phyloP scores from a whole-genome alignment of 108 stramenopile species.

The Pseudonitzschia delicatissima region DNA sequence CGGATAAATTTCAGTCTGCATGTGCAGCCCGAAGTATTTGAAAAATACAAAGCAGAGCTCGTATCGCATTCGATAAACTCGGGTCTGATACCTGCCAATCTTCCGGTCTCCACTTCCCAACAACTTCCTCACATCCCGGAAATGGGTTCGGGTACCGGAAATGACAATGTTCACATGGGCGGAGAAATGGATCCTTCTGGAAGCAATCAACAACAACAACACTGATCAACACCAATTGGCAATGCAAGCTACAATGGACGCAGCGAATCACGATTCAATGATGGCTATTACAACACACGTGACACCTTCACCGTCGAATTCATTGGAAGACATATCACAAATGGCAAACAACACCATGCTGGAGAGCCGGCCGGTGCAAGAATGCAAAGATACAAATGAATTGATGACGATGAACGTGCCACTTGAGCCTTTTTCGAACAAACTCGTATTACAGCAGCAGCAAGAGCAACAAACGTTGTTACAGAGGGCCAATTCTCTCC shows the following conservation, averaged over 20 bases:
- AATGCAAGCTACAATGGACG: not conserved
- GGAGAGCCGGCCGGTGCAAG: too few species aligned
- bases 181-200: not conserved
- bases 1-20: conserved; percentile 93
- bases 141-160: not conserved
- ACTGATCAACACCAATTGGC: not conserved
- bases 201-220: conserved; percentile 4
- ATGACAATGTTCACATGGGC: not conserved
- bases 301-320: conserved; percentile 1
- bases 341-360: not conserved
- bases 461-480: too few species aligned
- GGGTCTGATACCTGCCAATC: conserved; percentile 1
- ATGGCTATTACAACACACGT: not conserved
- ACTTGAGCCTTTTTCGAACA: too few species aligned
- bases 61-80: conserved; percentile 50
- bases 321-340: not conserved
- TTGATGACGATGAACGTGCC: too few species aligned
- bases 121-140: conserved; percentile 18
- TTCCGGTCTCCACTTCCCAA: conserved; percentile 9
- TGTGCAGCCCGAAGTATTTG: conserved; percentile 82
- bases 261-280: not conserved
- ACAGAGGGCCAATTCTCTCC: conserved; percentile 33
- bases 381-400: too few species aligned
- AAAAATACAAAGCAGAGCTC: conserved; percentile 81
- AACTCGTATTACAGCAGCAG: too few species aligned